Base-by-base conservation (phyloP, 441 rosid genomes). In the Euphorbia celastroides region DNA sequence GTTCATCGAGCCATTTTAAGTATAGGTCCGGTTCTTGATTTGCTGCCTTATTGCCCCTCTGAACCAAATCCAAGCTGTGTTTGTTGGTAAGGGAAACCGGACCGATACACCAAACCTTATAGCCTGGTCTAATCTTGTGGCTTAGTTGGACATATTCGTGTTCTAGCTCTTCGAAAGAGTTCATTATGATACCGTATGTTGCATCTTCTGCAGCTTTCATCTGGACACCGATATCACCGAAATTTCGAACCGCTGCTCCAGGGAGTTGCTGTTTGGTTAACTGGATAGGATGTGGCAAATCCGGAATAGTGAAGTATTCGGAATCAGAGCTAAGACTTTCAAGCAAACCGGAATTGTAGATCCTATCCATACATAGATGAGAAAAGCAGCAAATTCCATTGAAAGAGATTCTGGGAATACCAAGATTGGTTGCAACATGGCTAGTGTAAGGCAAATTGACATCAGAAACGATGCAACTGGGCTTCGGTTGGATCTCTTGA, bases 91-190 rank as follows among this genome's bases (percentile, higher is more conserved):
- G 55, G 0, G 82, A 84, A 20, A 80, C 75, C 0, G 82, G 84
- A 46, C 86, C 83, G 9, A 82, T 22, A 20, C 74, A 77, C 84
- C 81, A 78, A 8, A 68, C 71, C 46, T 68, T 77, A 38, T 25
- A 72, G 0, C 42, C 46, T n/a, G n/a, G n/a, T 36, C 9, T 70
- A 13, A 30, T 16, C 62, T 77, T 72, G 56, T 1, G 62, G 64
- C 66, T 78, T 13, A 68, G 71, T 16, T 66, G 36, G 6, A 65
- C 73, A 66, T 67, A 73, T 17, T 41, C 70, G 1, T 54, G 17
- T 64, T 84, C 86, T 61, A 82, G 28, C 51, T 80, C 84, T 60
- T 78, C 70, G 7, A 84, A 82, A 2, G 72, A 64, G 48, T 80
- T 82, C 5, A 84, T 16, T 7, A 82, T 52, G 20, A 67, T 38